Conservation (phyloP, 2,329 filamentous ascomycete species). For the Aureobasidium sp. region DNA sequence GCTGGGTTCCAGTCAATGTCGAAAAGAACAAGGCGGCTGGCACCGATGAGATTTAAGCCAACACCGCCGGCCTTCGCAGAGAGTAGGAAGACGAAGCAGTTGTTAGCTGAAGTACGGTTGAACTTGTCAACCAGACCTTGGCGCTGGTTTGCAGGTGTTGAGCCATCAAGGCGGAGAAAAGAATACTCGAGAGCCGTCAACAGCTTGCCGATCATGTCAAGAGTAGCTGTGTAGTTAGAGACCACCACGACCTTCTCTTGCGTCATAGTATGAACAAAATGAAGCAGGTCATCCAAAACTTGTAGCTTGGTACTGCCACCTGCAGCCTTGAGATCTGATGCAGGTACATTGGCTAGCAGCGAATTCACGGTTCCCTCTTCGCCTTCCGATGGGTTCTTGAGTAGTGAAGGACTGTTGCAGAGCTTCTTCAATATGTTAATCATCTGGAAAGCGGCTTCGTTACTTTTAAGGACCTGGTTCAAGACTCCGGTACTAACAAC, state of each 20-base stretch:
- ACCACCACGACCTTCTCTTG: conserved; percentile 66
- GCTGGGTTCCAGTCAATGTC: conserved; percentile 73
- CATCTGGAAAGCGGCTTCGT: conserved; percentile 58
- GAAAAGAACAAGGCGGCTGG: conserved; percentile 62
- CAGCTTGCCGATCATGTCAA: conserved; percentile 58
- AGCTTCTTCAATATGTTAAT: conserved; percentile 69
- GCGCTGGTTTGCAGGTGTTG: conserved; percentile 56
- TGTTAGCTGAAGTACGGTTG: conserved; percentile 51
- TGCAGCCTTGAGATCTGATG: conserved; percentile 49
- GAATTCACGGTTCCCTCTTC: conserved; percentile 34
- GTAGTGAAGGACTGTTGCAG: conserved; percentile 62
- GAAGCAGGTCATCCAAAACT: conserved; percentile 58
- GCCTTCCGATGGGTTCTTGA: conserved; percentile 39
- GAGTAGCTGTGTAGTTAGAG: conserved; percentile 68
- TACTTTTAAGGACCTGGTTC: conserved; percentile 53
- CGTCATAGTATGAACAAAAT: conserved; percentile 53
- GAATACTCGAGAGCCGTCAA: conserved; percentile 53
- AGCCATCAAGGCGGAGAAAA: conserved; percentile 63
- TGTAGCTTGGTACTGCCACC: conserved; percentile 59
- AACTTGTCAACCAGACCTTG: conserved; percentile 64
- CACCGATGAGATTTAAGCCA: conserved; percentile 64
- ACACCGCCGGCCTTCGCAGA: conserved; percentile 66
- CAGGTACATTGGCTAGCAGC: conserved; percentile 45
- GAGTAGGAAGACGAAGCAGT: conserved; percentile 61
- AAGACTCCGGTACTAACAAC: conserved; percentile 61